phyloP scores from a whole-genome alignment of 495 filamentous ascomycete species.

The Aspergillus sclerotioniger region DNA sequence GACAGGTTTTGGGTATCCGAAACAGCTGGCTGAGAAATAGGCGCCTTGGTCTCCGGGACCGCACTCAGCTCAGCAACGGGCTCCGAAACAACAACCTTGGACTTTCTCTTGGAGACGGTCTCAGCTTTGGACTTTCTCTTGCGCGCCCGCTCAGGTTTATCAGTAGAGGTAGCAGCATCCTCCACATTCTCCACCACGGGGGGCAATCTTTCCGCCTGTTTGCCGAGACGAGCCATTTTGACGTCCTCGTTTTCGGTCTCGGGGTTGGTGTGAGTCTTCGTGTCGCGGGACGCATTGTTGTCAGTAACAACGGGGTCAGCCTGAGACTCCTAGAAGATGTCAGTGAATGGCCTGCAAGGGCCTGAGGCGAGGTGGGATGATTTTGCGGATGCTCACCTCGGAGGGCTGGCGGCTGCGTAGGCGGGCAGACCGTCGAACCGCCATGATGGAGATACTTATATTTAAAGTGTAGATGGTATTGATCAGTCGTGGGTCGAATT shows the following conservation, averaged over 20 bases:
- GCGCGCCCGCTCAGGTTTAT: neutral
- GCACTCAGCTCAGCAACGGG: no score
- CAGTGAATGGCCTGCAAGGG: constrained; percentile 19
- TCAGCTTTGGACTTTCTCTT: neutral
- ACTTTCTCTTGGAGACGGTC: neutral
- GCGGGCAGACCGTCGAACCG: constrained; percentile 43
- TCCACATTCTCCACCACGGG: constrained; percentile 44
- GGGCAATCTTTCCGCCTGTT: constrained; percentile 22
- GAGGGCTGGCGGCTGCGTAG: constrained; percentile 31
- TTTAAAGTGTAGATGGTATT: neutral
- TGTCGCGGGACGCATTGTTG: constrained; percentile 13
- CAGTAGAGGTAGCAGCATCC: constrained; percentile 7
- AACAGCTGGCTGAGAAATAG: no score
- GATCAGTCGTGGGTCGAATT: neutral
- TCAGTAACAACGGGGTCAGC: constrained; percentile 10
- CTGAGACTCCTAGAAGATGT: constrained; percentile 22
- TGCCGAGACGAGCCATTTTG: neutral
- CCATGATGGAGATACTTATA: constrained; percentile 22
- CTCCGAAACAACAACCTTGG: no score
- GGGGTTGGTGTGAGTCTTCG: constrained; percentile 2
- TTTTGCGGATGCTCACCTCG: constrained; percentile 24
- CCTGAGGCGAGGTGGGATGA: neutral
- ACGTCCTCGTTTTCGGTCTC: neutral
- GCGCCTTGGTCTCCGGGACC: no score
- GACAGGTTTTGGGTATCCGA: no score